Conservation (phyloP, 805 yeast genomes). For the Cyberlindnera xylosilytica region DNA sequence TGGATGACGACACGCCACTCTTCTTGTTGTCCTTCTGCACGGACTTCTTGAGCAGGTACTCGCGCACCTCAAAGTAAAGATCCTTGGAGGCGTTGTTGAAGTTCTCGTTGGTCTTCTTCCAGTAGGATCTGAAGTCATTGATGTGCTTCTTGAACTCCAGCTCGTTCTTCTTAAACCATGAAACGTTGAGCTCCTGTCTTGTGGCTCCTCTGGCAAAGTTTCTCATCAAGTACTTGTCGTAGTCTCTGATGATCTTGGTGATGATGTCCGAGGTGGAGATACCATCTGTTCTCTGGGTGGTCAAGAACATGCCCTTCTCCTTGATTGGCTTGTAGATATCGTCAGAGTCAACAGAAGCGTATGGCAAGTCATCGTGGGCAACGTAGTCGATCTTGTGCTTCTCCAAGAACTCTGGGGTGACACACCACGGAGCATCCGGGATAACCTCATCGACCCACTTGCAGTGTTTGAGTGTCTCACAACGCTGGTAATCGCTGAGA, state of each 20-base stretch:
- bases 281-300: slow-evolving; percentile 96
- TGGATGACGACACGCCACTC: slow-evolving; percentile 7
- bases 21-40: slow-evolving; percentile 21
- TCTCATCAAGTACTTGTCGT: slow-evolving; percentile 94
- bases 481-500: slow-evolving; percentile 79
- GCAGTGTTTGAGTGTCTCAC: slow-evolving; percentile 90
- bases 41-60: slow-evolving; percentile 54
- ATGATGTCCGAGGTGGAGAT: slow-evolving; percentile 94
- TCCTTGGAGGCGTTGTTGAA: slow-evolving; percentile 75
- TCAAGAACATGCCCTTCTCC: slow-evolving; percentile 82
- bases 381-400: slow-evolving; percentile 89
- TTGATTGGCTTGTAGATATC: slow-evolving; percentile 94
- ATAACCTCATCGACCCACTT: slow-evolving; percentile 97
- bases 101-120: slow-evolving; percentile 70
- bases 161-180: slow-evolving; percentile 97
- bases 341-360: slow-evolving; percentile 82
- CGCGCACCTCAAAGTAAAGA: slow-evolving; percentile 80
- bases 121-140: slow-evolving; percentile 79
- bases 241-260: slow-evolving; percentile 91
- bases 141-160: slow-evolving; percentile 90
- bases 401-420: slow-evolving; percentile 74
- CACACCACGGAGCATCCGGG: slow-evolving; percentile 94
- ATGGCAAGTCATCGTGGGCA: slow-evolving; percentile 97
- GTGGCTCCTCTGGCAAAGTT: slow-evolving; percentile 98
- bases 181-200: slow-evolving; percentile 90